Evolutionary conservation across 208 protist species (phyloP).

Genomic region (Trypanosomatidae sp.): DNA sequence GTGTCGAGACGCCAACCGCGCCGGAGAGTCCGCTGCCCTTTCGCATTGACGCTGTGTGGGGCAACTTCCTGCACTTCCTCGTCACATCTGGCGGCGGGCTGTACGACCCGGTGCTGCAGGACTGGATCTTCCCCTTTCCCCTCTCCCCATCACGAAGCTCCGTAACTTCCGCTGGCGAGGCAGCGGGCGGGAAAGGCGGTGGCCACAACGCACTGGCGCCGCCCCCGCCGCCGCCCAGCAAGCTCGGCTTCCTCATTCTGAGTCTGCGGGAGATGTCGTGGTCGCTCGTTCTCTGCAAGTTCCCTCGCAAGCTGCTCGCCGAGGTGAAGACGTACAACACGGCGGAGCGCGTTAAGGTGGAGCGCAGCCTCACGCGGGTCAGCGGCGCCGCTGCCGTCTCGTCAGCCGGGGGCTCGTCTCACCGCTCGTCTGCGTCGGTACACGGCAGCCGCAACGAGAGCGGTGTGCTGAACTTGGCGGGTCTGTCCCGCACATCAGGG

Average conservation of each 20-base stretch:
- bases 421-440: no score
- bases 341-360: slow-evolving; percentile 17
- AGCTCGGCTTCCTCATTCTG: slow-evolving; percentile 75
- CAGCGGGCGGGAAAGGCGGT: background rate
- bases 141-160: no score
- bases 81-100: slow-evolving; percentile 57
- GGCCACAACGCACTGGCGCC: background rate
- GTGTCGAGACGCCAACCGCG: slow-evolving; percentile 53
- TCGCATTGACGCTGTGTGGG: slow-evolving; percentile 60
- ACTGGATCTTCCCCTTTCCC: slow-evolving; percentile 85
- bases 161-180: slow-evolving; percentile 20
- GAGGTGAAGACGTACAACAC: slow-evolving; percentile 36
- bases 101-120: slow-evolving; percentile 57
- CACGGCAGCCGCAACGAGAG: no score
- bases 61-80: slow-evolving; percentile 50
- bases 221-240: slow-evolving; percentile 11
- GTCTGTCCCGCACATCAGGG: background rate
- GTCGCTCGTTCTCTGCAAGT: slow-evolving; percentile 67
- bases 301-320: slow-evolving; percentile 42
- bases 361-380: slow-evolving; percentile 1
- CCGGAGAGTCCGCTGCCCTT: slow-evolving; percentile 84
- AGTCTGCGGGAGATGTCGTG: slow-evolving; percentile 63
- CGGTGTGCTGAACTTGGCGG: no score
- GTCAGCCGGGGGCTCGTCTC: background rate
- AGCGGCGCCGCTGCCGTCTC: background rate